Percentiles rank a stretch among this genome's conserved stretches.
Conservation (phyloP, 306 rosid genomes). For the Rubus idaeus region DNA sequence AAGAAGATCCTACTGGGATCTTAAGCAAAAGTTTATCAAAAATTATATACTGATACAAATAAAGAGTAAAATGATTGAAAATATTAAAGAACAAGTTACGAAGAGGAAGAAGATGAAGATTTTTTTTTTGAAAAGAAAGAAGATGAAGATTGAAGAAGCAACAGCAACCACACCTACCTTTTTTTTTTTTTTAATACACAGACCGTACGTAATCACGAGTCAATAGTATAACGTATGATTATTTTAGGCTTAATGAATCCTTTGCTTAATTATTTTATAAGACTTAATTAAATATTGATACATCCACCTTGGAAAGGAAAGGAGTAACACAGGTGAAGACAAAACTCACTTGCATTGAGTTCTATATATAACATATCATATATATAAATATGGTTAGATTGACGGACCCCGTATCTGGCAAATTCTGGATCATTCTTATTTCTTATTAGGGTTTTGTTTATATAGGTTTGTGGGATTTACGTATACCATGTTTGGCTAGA, state of each 20-base stretch:
- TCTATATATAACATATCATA: neutral
- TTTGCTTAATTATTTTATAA: neutral
- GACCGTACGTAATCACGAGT: slow-evolving; percentile 44
- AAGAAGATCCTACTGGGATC: too few relatives aligned
- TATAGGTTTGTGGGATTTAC: neutral
- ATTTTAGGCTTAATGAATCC: neutral
- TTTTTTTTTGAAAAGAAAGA: neutral
- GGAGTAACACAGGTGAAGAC: neutral
- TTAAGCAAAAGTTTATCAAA: too few relatives aligned
- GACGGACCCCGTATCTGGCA: slow-evolving; percentile 20
- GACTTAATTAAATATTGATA: neutral
- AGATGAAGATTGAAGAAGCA: slow-evolving; percentile 9
- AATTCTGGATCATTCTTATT: slow-evolving; percentile 1
- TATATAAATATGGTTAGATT: neutral
- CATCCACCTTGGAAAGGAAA: slow-evolving; percentile 7
- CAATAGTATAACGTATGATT: slow-evolving; percentile 14
- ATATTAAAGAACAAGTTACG: neutral
- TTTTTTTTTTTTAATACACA: too few relatives aligned
- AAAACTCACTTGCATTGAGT: neutral
- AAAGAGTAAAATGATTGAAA: too few relatives aligned
- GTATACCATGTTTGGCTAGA: neutral
- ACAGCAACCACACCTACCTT: neutral
- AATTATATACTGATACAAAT: too few relatives aligned
- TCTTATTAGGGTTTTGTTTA: slow-evolving; percentile 30
- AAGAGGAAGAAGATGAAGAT: neutral